Percentiles rank a stretch among this genome's conserved stretches.
These are phyloP conservation scores for Fusarium sp. DNA, from an alignment of 2,329 filamentous ascomycete genomes.

Conservation along the genomic window DNA sequence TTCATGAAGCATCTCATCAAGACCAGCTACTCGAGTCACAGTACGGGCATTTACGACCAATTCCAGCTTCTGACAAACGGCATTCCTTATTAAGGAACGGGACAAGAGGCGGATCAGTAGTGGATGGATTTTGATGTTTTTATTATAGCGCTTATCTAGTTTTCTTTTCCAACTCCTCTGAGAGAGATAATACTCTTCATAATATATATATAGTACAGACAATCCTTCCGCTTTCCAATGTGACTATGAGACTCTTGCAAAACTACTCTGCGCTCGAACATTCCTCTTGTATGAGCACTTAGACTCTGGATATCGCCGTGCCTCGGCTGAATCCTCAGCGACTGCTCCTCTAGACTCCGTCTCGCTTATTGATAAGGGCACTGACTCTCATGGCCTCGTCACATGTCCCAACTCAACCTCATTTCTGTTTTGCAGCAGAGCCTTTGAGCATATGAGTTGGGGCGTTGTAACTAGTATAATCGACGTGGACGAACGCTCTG, in stretches of 20 bases:
- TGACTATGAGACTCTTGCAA: background rate
- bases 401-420: slow-evolving; percentile 3
- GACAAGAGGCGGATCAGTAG: slow-evolving; percentile 8
- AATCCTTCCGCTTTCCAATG: background rate
- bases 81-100: slow-evolving; percentile 80
- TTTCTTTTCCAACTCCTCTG: background rate
- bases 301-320: background rate
- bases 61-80: slow-evolving; percentile 98
- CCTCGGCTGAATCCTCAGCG: background rate
- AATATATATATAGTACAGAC: slow-evolving; percentile 30
- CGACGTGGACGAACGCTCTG: slow-evolving; percentile 76
- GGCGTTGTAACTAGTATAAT: slow-evolving; percentile 72
- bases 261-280: background rate
- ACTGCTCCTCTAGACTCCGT: background rate
- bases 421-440: slow-evolving; percentile 41
- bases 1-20: slow-evolving; percentile 91
- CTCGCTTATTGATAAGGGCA: background rate
- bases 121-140: background rate
- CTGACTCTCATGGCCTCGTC: background rate
- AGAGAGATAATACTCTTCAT: slow-evolving; percentile 17
- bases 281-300: background rate
- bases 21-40: slow-evolving; percentile 91
- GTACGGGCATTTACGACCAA: slow-evolving; percentile 95
- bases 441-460: slow-evolving; percentile 67
- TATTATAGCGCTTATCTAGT: slow-evolving; percentile 9